A percentile compares a stretch with the other conserved stretches of the same genome.
Conservation (phyloP, 2,329 filamentous ascomycete genomes). For the Sclerotinia spermophila region DNA sequence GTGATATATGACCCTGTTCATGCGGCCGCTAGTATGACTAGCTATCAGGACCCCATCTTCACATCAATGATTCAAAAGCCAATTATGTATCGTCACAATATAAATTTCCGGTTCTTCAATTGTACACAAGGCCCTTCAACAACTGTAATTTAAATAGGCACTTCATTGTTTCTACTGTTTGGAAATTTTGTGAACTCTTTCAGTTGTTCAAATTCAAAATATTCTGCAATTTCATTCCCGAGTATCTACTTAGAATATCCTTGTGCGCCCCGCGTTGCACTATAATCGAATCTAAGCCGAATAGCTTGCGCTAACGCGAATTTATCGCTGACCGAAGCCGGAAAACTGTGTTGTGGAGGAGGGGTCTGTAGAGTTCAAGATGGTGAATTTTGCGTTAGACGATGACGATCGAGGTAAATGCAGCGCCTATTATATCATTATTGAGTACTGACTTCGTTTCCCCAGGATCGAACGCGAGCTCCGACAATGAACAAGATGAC, state of each 20-base stretch:
- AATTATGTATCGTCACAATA: background rate
- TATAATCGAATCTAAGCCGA: background rate
- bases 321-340: background rate
- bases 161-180: background rate
- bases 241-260: background rate
- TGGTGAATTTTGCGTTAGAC: slow-evolving; percentile 35
- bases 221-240: background rate
- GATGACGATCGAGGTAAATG: slow-evolving; percentile 36
- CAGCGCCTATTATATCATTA: background rate
- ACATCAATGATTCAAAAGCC: background rate
- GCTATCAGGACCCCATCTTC: background rate
- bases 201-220: background rate
- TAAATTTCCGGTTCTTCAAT: background rate
- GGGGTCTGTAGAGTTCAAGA: slow-evolving; percentile 23
- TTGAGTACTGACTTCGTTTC: slow-evolving; percentile 16
- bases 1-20: background rate
- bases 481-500: slow-evolving; percentile 54
- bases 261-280: slow-evolving; percentile 8
- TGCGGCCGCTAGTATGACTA: slow-evolving; percentile 7
- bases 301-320: slow-evolving; percentile 7
- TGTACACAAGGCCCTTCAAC: background rate
- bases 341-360: background rate
- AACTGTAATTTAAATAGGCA: background rate
- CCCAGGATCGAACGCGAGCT: slow-evolving; percentile 42
- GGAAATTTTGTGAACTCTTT: background rate